Base-by-base conservation (phyloP, 306 rosid species). In the Casuarina equisetifolia region DNA sequence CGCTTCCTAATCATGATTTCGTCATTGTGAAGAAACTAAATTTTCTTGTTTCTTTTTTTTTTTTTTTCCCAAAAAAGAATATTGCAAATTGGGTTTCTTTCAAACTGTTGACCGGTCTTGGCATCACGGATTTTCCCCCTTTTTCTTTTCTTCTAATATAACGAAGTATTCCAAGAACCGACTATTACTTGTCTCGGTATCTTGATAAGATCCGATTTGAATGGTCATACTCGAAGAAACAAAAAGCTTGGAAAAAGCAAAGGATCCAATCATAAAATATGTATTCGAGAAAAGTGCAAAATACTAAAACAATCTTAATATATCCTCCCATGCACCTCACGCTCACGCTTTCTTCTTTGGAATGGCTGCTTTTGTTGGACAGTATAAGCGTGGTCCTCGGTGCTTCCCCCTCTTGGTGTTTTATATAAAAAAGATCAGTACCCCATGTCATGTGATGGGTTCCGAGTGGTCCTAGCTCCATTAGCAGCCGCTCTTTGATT, bases 201-300 rank as follows among this genome's bases (percentile, higher is more conserved):
- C 43, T 61, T n/a, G 44, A 19, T 44, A 73, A 50, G 80, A 73
- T 82, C 63, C 35, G 71, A 81, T 74, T 58, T 83, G 81, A 72
- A 53, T 70, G 82, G 84, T 73, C 74, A 73, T 43, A 84, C 44
- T 7, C 39, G 43, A 49, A 70, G 49, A 46, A 64, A 70, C 43
- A 36, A 74, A 69, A 63, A 38, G 70, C 46, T 20, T 63, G 12
- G 46, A 46, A 63, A 63, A 63, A 16, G 46, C 44, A 40, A 25
- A 63, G 17, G 45, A 63, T 63, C 20, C 69, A 63, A 25, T 25
- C 32, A 25, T 25, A 25, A 25, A 25, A 25, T 25, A 25, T 25
- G 32, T 0, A 25, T 25, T 25, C 32, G 32, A 25, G 32, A 1
- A 25, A 25, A 25, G 32, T 25, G 32, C 32, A 25, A 25, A 25